Conservation (phyloP, 768 basidiomycete genomes). For the Xerocomus brunneocitrinus region DNA sequence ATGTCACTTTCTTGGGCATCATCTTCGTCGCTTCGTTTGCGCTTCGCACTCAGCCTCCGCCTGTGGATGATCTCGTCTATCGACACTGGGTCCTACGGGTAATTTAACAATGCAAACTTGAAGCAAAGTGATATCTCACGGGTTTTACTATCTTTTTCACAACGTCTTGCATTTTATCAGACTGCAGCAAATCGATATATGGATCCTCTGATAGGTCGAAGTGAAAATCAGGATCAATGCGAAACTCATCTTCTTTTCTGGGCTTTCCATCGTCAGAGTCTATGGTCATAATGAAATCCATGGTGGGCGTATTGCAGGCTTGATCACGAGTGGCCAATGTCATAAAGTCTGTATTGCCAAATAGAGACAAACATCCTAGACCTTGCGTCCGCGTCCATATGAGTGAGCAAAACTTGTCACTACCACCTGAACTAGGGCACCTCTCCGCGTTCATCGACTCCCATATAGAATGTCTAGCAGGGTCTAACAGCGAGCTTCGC, state of each 20-base stretch:
- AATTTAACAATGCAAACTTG: conserved; percentile 3
- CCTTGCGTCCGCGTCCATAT: conserved; percentile 3
- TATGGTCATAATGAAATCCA: conserved; percentile 79
- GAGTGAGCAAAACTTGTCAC: conserved; percentile 15
- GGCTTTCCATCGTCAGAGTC: conserved; percentile 57
- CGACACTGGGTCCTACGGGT: conserved; percentile 64
- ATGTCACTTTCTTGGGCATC: conserved; percentile 36
- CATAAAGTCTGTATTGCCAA: conserved; percentile 1
- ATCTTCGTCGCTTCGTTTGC: conserved; percentile 46
- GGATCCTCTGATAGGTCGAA: conserved; percentile 78
- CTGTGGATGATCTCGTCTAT: conserved; percentile 91
- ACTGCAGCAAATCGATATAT: conserved; percentile 51
- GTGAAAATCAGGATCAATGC: conserved; percentile 75
- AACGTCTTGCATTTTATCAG: conserved; percentile 45
- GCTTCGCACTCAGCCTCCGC: conserved; percentile 54
- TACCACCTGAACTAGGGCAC: conserved; percentile 41
- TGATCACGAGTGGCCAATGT: too few species aligned
- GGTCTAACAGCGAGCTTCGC: conserved; percentile 50
- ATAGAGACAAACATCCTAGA: conserved; percentile 15
- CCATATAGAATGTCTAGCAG: conserved; percentile 51
- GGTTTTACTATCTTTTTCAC: conserved; percentile 61
- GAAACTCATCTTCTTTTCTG: conserved; percentile 46
- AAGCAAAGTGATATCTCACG: conserved; percentile 30
- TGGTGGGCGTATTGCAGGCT: conserved; percentile 1
- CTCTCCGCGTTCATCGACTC: conserved; percentile 56